These are phyloP conservation scores for Hippophae rhamnoides DNA, from an alignment of 306 rosid species.

Conservation along the genomic window DNA sequence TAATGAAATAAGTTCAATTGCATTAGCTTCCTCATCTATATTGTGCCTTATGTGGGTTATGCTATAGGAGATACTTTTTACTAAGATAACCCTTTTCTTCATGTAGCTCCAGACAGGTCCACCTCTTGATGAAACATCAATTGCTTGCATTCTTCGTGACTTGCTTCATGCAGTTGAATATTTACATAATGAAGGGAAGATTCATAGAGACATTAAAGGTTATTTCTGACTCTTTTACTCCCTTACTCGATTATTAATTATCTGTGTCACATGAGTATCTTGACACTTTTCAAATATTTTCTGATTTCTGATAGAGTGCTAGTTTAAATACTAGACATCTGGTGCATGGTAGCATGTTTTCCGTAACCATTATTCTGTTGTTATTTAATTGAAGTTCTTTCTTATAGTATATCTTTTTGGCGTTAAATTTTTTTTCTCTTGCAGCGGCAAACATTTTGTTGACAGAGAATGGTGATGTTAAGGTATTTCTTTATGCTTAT, in stretches of 20 bases:
- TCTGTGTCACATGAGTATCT: too few relatives aligned
- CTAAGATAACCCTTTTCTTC: slow-evolving; percentile 22
- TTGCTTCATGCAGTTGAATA: slow-evolving; percentile 92
- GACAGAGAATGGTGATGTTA: slow-evolving; percentile 90
- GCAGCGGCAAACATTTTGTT: slow-evolving; percentile 98
- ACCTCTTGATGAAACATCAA: slow-evolving; percentile 90
- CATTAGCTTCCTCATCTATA: too few relatives aligned
- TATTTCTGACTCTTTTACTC: not conserved
- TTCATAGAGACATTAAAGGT: slow-evolving; percentile 98
- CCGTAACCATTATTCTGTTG: not conserved
- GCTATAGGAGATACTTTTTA: not conserved
- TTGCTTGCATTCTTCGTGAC: slow-evolving; percentile 88
- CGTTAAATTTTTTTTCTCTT: slow-evolving; percentile 26
- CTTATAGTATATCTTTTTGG: slow-evolving; percentile 1
- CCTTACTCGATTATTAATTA: not conserved
- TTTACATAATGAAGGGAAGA: slow-evolving; percentile 89
- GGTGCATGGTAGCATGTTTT: not conserved
- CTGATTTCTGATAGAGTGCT: not conserved
- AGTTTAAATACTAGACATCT: not conserved
- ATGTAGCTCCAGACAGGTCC: slow-evolving; percentile 89
- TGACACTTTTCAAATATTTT: not conserved
- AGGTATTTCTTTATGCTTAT: slow-evolving; percentile 44
- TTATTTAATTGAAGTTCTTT: not conserved
- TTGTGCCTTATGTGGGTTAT: too few relatives aligned
- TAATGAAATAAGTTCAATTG: too few relatives aligned